Evolutionary conservation across 2,329 filamentous ascomycete genomes (phyloP).

Genomic region (Diaporthe sp.): DNA sequence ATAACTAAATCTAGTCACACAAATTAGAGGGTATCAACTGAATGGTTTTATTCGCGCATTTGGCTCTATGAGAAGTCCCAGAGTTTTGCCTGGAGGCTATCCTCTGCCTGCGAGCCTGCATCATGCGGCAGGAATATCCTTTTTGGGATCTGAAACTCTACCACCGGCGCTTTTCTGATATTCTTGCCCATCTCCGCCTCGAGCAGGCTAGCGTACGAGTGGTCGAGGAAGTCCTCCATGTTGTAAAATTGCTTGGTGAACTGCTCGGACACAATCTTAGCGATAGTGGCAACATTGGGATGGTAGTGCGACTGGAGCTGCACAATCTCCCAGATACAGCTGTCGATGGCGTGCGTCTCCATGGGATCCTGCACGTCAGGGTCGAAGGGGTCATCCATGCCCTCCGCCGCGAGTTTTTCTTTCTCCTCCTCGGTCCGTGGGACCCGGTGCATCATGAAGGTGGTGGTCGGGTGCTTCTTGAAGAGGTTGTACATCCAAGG

Average conservation of each 20-base stretch:
- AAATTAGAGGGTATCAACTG: constrained; percentile 28
- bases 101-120: constrained; percentile 59
- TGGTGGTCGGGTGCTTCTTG: constrained; percentile 89
- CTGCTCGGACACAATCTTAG: constrained; percentile 94
- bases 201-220: constrained; percentile 88
- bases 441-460: constrained; percentile 94
- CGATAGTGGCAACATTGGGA: constrained; percentile 94
- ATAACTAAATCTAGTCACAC: too few relatives aligned
- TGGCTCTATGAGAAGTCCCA: constrained; percentile 66
- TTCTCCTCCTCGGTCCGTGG: constrained; percentile 70
- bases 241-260: constrained; percentile 97
- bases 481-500: constrained; percentile 97
- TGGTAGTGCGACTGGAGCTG: constrained; percentile 95
- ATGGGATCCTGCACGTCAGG: constrained; percentile 84
- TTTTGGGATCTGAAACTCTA: constrained; percentile 96
- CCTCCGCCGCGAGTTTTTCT: constrained; percentile 71
- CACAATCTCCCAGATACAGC: constrained; percentile 94
- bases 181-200: constrained; percentile 87
- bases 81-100: constrained; percentile 70
- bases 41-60: neutral
- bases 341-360: constrained; percentile 89
- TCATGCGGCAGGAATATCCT: constrained; percentile 76
- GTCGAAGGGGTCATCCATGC: constrained; percentile 81
- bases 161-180: constrained; percentile 86
- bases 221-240: constrained; percentile 96